These are phyloP conservation scores for Paragyromitra xinjiangensis DNA, from an alignment of 495 filamentous ascomycete genomes.

Conservation along the genomic window DNA sequence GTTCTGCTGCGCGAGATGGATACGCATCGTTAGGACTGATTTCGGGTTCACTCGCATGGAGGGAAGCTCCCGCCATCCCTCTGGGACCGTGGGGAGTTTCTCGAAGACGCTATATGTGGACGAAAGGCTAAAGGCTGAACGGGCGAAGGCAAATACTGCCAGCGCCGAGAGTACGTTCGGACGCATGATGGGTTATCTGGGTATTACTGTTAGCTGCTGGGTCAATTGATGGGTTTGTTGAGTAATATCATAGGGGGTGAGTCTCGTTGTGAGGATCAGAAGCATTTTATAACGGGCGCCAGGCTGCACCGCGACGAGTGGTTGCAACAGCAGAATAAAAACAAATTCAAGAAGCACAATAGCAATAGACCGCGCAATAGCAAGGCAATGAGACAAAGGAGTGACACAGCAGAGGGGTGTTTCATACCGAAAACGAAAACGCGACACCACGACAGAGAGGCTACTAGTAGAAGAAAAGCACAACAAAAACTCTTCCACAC, in stretches of 20 bases:
- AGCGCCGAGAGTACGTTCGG: constrained; percentile 2
- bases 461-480: background rate
- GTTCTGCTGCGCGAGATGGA: constrained; percentile 66
- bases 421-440: constrained; percentile 5
- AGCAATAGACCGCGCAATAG: background rate
- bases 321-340: no score
- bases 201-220: background rate
- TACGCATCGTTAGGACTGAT: constrained; percentile 63
- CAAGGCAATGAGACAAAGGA: background rate
- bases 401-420: constrained; percentile 6
- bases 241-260: background rate
- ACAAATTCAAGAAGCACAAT: background rate
- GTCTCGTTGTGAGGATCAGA: background rate
- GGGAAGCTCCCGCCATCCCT: constrained; percentile 62
- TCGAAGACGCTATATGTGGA: constrained; percentile 61
- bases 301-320: background rate
- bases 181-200: constrained; percentile 27
- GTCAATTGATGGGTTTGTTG: background rate
- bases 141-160: constrained; percentile 28
- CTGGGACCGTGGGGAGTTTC: constrained; percentile 60
- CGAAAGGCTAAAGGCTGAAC: background rate
- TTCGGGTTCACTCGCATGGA: constrained; percentile 57
- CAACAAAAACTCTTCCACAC: background rate
- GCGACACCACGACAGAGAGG: background rate
- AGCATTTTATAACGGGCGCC: background rate